phyloP scores from a whole-genome alignment of 2,329 filamentous ascomycete species.

The Spiromastix sp. region DNA sequence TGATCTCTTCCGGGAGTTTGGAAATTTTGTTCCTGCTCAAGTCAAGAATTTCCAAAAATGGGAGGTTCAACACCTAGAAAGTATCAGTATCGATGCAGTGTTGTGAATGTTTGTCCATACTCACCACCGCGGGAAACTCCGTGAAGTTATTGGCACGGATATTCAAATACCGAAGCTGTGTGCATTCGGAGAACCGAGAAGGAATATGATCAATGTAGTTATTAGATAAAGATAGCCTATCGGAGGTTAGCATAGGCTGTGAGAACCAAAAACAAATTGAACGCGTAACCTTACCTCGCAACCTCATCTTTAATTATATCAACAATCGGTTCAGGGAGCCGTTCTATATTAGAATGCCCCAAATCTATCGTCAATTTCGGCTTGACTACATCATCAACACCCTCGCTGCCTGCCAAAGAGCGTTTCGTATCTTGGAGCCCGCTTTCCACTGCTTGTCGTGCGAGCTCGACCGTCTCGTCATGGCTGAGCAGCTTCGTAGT shows the following conservation, averaged over 20 bases:
- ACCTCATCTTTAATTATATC: constrained; percentile 44
- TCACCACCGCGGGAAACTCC: constrained; percentile 55
- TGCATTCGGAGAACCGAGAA: constrained; percentile 38
- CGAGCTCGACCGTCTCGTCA: constrained; percentile 37
- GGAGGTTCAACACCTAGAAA: constrained; percentile 69
- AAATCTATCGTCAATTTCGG: constrained; percentile 42
- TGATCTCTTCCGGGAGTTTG: constrained; percentile 66
- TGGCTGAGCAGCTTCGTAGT: constrained; percentile 24
- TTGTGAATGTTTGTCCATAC: constrained; percentile 19
- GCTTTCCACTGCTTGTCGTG: constrained; percentile 35
- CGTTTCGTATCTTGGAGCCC: constrained; percentile 38
- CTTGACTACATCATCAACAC: constrained; percentile 35
- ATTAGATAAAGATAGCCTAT: constrained; percentile 40
- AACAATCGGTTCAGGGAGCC: constrained; percentile 40
- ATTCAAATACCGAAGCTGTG: constrained; percentile 40
- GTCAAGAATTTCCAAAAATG: constrained; percentile 83
- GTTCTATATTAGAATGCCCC: constrained; percentile 38
- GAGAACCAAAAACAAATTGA: neutral
- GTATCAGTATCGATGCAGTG: constrained; percentile 15
- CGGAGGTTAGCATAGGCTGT: constrained; percentile 7
- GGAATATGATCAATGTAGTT: constrained; percentile 42
- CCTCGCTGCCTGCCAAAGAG: constrained; percentile 35
- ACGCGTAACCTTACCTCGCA: constrained; percentile 31
- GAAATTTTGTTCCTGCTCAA: constrained; percentile 79
- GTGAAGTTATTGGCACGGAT: constrained; percentile 40